These are phyloP conservation scores for Phytophthora meadii DNA, from an alignment of 352 stramenopile genomes.

Conservation along the genomic window DNA sequence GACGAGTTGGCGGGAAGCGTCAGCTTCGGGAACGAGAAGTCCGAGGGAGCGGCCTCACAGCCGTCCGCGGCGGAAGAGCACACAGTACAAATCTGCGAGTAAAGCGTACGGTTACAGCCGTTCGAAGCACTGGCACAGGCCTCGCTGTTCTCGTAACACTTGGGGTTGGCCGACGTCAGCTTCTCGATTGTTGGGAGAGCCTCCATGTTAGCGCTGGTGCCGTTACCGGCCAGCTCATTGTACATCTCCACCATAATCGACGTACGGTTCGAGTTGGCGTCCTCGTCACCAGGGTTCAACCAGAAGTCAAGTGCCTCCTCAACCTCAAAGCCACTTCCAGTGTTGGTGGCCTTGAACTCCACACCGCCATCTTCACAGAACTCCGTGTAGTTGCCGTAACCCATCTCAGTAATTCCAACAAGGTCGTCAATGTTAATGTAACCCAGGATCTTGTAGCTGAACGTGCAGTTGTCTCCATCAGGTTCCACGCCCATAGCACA, in stretches of 20 bases:
- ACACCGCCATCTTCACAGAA: constrained; percentile 65
- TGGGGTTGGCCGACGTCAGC: constrained; percentile 57
- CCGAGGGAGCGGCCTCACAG: constrained; percentile 14
- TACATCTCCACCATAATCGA: constrained; percentile 58
- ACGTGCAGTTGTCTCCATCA: constrained; percentile 67
- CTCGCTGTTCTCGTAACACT: constrained; percentile 74
- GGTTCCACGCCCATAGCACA: constrained; percentile 50
- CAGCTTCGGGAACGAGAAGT: constrained; percentile 31
- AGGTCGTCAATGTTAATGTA: constrained; percentile 68
- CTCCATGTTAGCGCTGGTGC: constrained; percentile 47
- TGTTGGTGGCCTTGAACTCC: constrained; percentile 56
- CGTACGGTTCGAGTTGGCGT: constrained; percentile 54
- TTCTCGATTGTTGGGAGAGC: constrained; percentile 50
- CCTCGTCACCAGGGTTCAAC: constrained; percentile 47
- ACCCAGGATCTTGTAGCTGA: constrained; percentile 68
- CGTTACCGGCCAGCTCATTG: constrained; percentile 45
- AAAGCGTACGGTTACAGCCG: constrained; percentile 66
- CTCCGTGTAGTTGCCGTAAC: constrained; percentile 61
- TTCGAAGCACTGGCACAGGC: constrained; percentile 47
- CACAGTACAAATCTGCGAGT: constrained; percentile 68
- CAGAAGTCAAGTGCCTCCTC: constrained; percentile 66
- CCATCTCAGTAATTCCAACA: constrained; percentile 71
- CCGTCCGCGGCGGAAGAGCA: constrained; percentile 32
- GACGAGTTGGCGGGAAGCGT: constrained; percentile 23
- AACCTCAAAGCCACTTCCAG: constrained; percentile 34